Base-by-base conservation (phyloP, 2,329 filamentous ascomycete species). In the Colletotrichum noveboracense region DNA sequence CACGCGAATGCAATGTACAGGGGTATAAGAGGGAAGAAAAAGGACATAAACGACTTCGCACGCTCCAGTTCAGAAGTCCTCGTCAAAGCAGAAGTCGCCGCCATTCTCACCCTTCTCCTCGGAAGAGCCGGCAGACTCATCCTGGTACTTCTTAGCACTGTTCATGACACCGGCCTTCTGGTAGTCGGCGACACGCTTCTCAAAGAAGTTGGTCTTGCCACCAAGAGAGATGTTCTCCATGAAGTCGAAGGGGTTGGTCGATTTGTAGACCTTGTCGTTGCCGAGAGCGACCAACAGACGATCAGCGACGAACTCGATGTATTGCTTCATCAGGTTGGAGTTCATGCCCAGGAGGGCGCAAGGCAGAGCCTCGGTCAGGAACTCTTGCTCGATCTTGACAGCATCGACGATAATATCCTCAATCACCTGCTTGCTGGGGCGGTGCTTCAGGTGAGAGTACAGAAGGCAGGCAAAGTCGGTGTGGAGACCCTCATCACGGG, bases 181-280 rank as follows among this genome's bases (percentile, higher is more conserved):
- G 92, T 99, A 99, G 84, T 99, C 97, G 85, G 94, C 97, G 74
- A 99, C 97, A 81, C 97, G 95, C 94, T 99, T 99, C 94, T 99
- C 97, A 86, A 99, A 99, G 92, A 99, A 99, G 93, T 99, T 99
- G 85, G 97, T 99, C 94, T 99, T 99, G 87, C 97, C 97, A 68
- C 96, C 95, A 13, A 99, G 92, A 26, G 97, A 98, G 87, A 99
- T 99, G 88, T 98, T 98, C 91, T 99, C 97, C 97, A 99, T 99
- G 87, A 99, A 99, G 91, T 99, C 97, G 85, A 99, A 99, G 84
- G 97, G 97, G 89, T 99, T 99, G 85, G 93, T 92, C 30, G 94
- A 90, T 84, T 97, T 95, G 92, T 98, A 99, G 82, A 94, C 90
- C 91, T 98, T 98, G 81, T 94, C 91, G 87, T 98, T 98, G 82